Base-by-base conservation (phyloP, 164 flowering plant genomes). In the Houttuynia cordata region DNA sequence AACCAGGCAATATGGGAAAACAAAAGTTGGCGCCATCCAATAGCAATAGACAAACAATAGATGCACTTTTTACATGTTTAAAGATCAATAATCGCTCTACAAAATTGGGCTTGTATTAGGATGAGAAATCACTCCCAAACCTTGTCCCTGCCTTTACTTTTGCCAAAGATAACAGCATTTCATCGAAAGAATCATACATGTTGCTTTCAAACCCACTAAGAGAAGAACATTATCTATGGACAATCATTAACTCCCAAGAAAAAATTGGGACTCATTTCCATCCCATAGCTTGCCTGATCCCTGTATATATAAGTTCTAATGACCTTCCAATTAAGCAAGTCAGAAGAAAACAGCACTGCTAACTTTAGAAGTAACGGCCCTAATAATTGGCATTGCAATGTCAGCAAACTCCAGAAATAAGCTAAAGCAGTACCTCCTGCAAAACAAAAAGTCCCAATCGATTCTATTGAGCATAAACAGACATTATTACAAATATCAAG, bases 351-450 rank as follows among this genome's bases (percentile, higher is more conserved):
- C 76, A 60, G 88, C 96, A 68, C 74, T 72, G 61, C 94, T 86
- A 66, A 83, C 63, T 77, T 85, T 88, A 22, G 76, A 74, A 49
- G 79, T 24, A 50, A 83, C 54, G 14, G 71, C 74, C 74, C 76
- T 90, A 41, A 86, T 66, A 70, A 93, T 59, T 8, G 99, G 99
- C 92, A 83, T 76, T 7, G 75, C 52, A 62, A 93, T 85, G 69
- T 93, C 99, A 25, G 85, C 73, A 60, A 90, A 71, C 83, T 93
- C 99, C 21, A 93, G 91, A 68, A 78, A 77, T 24, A 93, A 81
- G 76, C 99, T 90, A 81, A 73, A 93, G 72, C 82, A 90, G 81
- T 88, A 93, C 78, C 88, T 83, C 99, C 99, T 93, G 94, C 76
- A 81, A 71, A 47, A 55, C 49, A 42, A 42, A 62, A 72, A 70